Conservation (phyloP, 805 yeast genomes). For the Lachancea meyersii region DNA sequence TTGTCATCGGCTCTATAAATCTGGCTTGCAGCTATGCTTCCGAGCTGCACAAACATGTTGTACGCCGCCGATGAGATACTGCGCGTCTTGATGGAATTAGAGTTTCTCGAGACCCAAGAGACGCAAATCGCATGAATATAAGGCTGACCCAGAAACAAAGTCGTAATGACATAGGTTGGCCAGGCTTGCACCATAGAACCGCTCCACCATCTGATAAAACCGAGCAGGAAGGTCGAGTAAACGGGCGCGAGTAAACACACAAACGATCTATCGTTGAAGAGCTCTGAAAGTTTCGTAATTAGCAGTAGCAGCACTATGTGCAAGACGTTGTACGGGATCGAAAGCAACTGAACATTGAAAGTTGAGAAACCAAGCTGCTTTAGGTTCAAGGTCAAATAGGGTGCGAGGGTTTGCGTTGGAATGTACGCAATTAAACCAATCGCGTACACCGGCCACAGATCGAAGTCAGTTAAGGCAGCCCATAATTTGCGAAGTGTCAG, state of each 20-base stretch:
- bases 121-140: slow-evolving; percentile 50
- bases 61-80: slow-evolving; percentile 58
- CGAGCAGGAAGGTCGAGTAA: slow-evolving; percentile 34
- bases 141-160: slow-evolving; percentile 35
- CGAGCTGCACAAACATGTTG: slow-evolving; percentile 60
- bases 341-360: slow-evolving; percentile 43
- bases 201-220: slow-evolving; percentile 35
- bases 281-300: slow-evolving; percentile 37
- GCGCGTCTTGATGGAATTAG: slow-evolving; percentile 54
- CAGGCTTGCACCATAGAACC: slow-evolving; percentile 34
- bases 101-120: slow-evolving; percentile 55
- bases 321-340: slow-evolving; percentile 44
- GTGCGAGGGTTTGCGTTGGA: slow-evolving; percentile 31
- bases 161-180: slow-evolving; percentile 36
- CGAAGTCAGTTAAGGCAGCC: slow-evolving; percentile 42
- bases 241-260: slow-evolving; percentile 26
- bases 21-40: slow-evolving; percentile 48
- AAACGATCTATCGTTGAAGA: slow-evolving; percentile 28
- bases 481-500: slow-evolving; percentile 36
- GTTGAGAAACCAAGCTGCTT: slow-evolving; percentile 46
- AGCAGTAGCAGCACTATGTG: slow-evolving; percentile 34
- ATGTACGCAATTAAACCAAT: slow-evolving; percentile 41
- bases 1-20: slow-evolving; percentile 51
- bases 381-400: slow-evolving; percentile 45
- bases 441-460: slow-evolving; percentile 51